Evolutionary conservation across 108 stramenopile genomes (phyloP), one percentile per base, ranked within the genome.

Genomic region (Cyclotella kingstonii): DNA sequence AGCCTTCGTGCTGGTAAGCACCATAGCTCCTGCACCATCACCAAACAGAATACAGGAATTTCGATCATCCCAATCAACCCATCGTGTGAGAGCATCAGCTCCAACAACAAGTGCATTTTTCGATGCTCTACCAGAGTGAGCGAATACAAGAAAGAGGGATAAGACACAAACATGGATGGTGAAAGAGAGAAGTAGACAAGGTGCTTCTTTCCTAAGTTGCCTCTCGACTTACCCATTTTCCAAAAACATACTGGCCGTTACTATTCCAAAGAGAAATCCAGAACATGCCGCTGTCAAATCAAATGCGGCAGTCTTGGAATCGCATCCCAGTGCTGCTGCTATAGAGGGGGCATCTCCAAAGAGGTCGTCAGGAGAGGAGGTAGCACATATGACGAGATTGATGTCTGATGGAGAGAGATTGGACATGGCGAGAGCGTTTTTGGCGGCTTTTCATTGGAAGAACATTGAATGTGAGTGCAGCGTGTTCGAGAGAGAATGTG

Each of bases 11-110:
- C 55, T 53, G 28, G 55, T 44, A 10, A 96, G 35, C 11, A 98
- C 95, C 85, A 95, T 85, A n/a, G 97, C 97, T 1, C 95, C 97
- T 2, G 95, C 95, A 5, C 95, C 97, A 80, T 98, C 97, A 19
- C 97, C 97, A 77, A 98, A 98, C 19, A 98, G 67, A 48, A 98
- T 98, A 57, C 95, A 96, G 3, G 83, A 62, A 77, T 96, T 96
- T 26, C 97, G 80, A 71, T 98, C 95, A 47, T 89, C 91, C 97
- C 97, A 98, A 77, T 98, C 97, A 2, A 96, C 88, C 90, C 90
- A 94, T 62, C 97, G 79, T 28, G 80, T 84, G 11, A 98, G 58
- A 9, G 97, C 95, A 78, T 98, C 97, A 10, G 93, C 89, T 25
- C 97, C 97, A 41, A 98, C 36, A 5, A 98, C 95, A 18, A 98